Percentiles rank a stretch among this genome's conserved stretches.
These are phyloP conservation scores for Populus hybrid DNA, from an alignment of 441 rosid species.

Conservation along the genomic window DNA sequence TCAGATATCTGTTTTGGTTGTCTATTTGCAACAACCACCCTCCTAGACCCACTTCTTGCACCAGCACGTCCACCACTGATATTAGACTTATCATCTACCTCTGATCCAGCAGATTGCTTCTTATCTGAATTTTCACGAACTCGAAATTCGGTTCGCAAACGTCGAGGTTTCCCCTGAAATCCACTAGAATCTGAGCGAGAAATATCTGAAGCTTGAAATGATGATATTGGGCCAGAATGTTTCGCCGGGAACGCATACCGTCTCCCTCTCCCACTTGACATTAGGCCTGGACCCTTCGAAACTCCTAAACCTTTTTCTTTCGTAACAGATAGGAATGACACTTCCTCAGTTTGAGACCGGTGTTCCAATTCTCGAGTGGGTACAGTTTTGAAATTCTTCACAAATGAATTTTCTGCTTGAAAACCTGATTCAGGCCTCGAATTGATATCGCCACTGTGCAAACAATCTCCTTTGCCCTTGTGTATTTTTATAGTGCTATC, in stretches of 20 bases:
- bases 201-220: conserved; percentile 46
- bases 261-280: conserved; percentile 47
- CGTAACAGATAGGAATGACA: conserved; percentile 24
- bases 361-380: conserved; percentile 42
- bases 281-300: conserved; percentile 39
- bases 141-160: conserved; percentile 68
- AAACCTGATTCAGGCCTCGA: conserved; percentile 35
- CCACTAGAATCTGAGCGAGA: conserved; percentile 54
- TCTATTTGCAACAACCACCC: conserved; percentile 52
- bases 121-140: conserved; percentile 57
- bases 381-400: conserved; percentile 28
- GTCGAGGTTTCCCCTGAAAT: conserved; percentile 61
- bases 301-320: conserved; percentile 37
- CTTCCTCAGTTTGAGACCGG: conserved; percentile 36
- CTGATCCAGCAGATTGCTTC: conserved; percentile 33
- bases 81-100: conserved; percentile 50
- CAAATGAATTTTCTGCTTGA: conserved; percentile 34
- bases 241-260: conserved; percentile 44
- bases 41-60: conserved; percentile 46
- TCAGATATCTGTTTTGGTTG: conserved; percentile 46
- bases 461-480: conserved; percentile 43
- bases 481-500: conserved; percentile 31
- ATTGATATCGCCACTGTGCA: conserved; percentile 24
- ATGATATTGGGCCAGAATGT: conserved; percentile 48
- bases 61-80: conserved; percentile 43